Percentiles rank a stretch among this genome's conserved stretches.
Conservation (phyloP, 1,139 yeast species). For the Kurtzmaniella quercitrusa region DNA sequence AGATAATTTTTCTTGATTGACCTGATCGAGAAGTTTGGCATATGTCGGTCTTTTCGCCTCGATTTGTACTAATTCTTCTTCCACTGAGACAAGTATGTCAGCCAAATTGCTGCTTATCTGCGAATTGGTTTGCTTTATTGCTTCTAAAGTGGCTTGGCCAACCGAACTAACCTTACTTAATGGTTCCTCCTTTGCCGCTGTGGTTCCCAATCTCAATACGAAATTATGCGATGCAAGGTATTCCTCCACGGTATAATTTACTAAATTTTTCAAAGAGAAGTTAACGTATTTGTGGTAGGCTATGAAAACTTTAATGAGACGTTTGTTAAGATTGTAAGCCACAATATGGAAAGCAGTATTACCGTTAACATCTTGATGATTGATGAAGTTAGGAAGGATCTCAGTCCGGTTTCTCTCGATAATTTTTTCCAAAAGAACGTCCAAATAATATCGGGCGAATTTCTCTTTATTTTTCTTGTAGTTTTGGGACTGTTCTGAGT, state of each 20-base stretch:
- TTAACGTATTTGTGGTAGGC: slow-evolving; percentile 71
- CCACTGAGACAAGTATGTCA: slow-evolving; percentile 37
- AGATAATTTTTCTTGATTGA: slow-evolving; percentile 26
- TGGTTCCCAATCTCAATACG: slow-evolving; percentile 18
- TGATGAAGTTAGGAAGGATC: slow-evolving; percentile 61
- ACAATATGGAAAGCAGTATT: slow-evolving; percentile 87
- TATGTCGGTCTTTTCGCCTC: slow-evolving; percentile 32
- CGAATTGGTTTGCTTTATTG: slow-evolving; percentile 33
- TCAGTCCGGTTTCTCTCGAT: slow-evolving; percentile 24
- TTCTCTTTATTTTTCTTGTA: slow-evolving; percentile 54
- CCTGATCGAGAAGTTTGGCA: slow-evolving; percentile 24
- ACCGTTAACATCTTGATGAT: slow-evolving; percentile 78
- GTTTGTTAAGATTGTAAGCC: slow-evolving; percentile 69
- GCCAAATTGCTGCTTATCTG: slow-evolving; percentile 37
- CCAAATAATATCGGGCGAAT: slow-evolving; percentile 79
- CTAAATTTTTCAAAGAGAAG: slow-evolving; percentile 56
- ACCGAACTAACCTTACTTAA: neutral
- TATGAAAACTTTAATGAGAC: slow-evolving; percentile 68
- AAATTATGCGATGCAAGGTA: slow-evolving; percentile 44
- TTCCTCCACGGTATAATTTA: slow-evolving; percentile 73
- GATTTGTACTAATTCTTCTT: slow-evolving; percentile 36
- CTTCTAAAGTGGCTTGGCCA: neutral
- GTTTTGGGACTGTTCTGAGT: slow-evolving; percentile 18
- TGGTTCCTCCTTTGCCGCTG: neutral
- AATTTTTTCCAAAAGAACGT: slow-evolving; percentile 62